Evolutionary conservation across 2,329 filamentous ascomycete species (phyloP).

Genomic region (Pseudocercospora pini-densiflorae): DNA sequence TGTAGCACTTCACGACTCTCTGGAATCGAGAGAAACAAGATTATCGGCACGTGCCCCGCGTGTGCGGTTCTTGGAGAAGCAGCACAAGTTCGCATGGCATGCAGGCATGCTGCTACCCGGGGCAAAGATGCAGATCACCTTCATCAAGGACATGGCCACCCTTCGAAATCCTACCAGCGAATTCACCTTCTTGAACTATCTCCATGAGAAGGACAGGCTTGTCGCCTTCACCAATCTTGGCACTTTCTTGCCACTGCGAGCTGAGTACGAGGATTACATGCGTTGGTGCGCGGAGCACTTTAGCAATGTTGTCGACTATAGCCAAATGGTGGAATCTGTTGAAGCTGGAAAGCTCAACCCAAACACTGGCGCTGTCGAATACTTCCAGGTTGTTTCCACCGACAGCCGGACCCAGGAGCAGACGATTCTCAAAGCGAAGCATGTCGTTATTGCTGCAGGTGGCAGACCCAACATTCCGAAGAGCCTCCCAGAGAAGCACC

Average conservation of each 20-base stretch:
- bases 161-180: constrained; percentile 84
- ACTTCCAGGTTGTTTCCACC: constrained; percentile 70
- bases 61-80: constrained; percentile 86
- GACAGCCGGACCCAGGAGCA: constrained; percentile 62
- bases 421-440: constrained; percentile 61
- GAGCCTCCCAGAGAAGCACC: constrained; percentile 69
- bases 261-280: constrained; percentile 95
- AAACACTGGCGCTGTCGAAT: constrained; percentile 59
- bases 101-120: constrained; percentile 93
- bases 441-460: constrained; percentile 73
- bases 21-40: constrained; percentile 52
- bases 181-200: constrained; percentile 96
- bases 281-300: constrained; percentile 89
- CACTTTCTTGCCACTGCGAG: constrained; percentile 83
- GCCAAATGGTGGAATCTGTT: constrained; percentile 75
- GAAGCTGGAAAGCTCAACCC: constrained; percentile 59
- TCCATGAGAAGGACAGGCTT: constrained; percentile 79
- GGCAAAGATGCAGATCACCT: constrained; percentile 96
- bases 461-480: constrained; percentile 73
- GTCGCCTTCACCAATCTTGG: constrained; percentile 88
- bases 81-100: constrained; percentile 85
- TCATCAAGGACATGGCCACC: constrained; percentile 93
- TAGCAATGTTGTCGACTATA: constrained; percentile 72
- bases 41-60: constrained; percentile 60
- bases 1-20: constrained; percentile 82